Evolutionary conservation across 2,329 filamentous ascomycete genomes (phyloP), one percentile per base, ranked within the genome.

Genomic region (Hypoxylon sp.): DNA sequence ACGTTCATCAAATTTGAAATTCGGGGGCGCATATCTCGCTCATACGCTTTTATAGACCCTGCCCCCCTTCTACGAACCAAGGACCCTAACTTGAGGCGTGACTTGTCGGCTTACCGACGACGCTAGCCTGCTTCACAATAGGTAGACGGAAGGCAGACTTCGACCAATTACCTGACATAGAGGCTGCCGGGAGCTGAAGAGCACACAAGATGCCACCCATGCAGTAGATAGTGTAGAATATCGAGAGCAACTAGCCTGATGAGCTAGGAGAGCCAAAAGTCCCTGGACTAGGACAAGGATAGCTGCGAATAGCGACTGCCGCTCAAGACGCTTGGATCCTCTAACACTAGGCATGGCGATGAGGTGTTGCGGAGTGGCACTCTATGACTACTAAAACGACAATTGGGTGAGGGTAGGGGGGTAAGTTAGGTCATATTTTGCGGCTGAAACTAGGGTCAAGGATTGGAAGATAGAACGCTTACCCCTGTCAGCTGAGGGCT

Each of bases 401-500:
- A 21, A 54, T 47, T 35, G 44, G 35, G n/a, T n/a, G n/a, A n/a
- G n/a, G n/a, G n/a, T n/a, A n/a, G n/a, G n/a, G 39, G 31, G 48
- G 35, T 24, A 37, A 13, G 17, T 39, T 15, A 6, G 35, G 10
- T 39, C 10, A 3, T 11, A 24, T 39, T n/a, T 37, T 63, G 63
- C 67, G 59, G 67, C 67, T 69, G 67, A 67, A 56, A 50, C 44
- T 21, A 24, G 31, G 32, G 32, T 24, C 47, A 59, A 59, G 35
- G 44, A 31, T 32, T 53, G 53, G n/a, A 24, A 42, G 37, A 55
- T 27, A 60, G 24, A 37, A 37, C 32, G 11, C 44, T 11, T 37
- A 63, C 42, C 60, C 63, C 32, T 67, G 67, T 54, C 46, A 63
- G 58, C 54, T 67, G 63, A 67, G 31, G 35, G 21, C 37, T 52